Base-by-base conservation (phyloP, 2,329 filamentous ascomycete species). In the Pseudocercospora macadamiae region DNA sequence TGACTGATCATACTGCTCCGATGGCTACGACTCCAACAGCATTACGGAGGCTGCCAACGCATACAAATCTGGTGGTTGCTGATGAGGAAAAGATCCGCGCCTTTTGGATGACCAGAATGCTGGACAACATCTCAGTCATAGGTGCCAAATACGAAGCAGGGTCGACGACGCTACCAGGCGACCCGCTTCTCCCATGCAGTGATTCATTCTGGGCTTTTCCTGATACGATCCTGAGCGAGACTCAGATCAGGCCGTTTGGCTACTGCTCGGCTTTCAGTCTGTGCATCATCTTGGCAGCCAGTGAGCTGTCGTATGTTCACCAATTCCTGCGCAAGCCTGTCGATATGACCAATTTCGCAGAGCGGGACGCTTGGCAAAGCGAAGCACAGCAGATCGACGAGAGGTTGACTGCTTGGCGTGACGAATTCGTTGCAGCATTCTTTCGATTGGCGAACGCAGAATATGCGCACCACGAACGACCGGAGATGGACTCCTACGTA, bases 81-180 rank as follows among this genome's bases (percentile, higher is more conserved):
- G 67, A 68, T 26, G 73, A 75, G 63, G 73, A 74, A 55, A 65
- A 66, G 28, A 71, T 74, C 16, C 65, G 73, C 57, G 72, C 72
- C 25, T 75, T 72, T 55, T 75, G 73, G 73, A 75, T 74, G 72
- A 71, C 68, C 4, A 71, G 74, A 64, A 70, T 74, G 16, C 66
- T 75, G 3, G 73, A 75, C 51, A 68, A 68, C 25, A 69, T 72
- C 18, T 73, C 71, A 0, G 71, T 70, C 3, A 59, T 74, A 3
- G 73, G 73, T 10, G 70, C 59, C n/a, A 61, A 37, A 42, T 53
- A 61, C 42, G 51, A 54, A 18, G 25, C 45, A 25, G 59, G 42
- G 7, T 68, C 21, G 65, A 67, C 36, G 71, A 70, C 68, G 70
- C 72, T 42, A 54, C 55, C 64, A 63, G 28, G 65, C 54, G 49